Percentiles rank a stretch among this genome's conserved stretches.
These are phyloP conservation scores for Geotrichum ghanense DNA, from an alignment of 805 yeast species.

Conservation along the genomic window DNA sequence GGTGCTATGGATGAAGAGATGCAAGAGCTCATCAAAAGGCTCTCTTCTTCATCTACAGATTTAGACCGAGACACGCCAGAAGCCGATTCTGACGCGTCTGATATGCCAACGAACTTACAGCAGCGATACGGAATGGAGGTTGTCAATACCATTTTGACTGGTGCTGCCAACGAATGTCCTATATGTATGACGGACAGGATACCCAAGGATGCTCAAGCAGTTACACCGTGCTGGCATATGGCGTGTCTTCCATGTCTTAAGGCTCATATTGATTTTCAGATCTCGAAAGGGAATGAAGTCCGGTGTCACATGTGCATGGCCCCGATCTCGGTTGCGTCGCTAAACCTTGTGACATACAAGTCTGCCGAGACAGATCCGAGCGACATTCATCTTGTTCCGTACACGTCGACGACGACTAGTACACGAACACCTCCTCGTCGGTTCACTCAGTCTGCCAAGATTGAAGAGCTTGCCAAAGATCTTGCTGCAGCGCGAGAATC, in stretches of 20 bases:
- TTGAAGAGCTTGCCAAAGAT: constrained; percentile 54
- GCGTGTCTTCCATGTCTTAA: constrained; percentile 64
- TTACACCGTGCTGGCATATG: constrained; percentile 73
- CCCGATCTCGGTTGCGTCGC: constrained; percentile 34
- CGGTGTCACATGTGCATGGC: constrained; percentile 72
- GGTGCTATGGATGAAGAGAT: constrained; percentile 7
- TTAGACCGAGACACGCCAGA: constrained; percentile 11
- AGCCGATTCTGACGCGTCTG: constrained; percentile 10
- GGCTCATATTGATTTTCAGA: constrained; percentile 66
- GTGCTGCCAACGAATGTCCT: constrained; percentile 59
- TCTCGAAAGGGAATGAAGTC: constrained; percentile 31
- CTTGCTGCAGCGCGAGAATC: neutral
- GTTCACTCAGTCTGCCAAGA: constrained; percentile 23
- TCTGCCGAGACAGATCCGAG: neutral
- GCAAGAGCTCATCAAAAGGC: constrained; percentile 1
- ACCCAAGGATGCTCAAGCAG: constrained; percentile 37
- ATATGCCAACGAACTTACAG: constrained; percentile 5
- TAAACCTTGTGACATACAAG: neutral
- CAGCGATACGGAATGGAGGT: constrained; percentile 18
- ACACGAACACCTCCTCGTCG: neutral
- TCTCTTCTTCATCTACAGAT: constrained; percentile 18
- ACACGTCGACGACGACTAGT: neutral
- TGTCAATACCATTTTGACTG: constrained; percentile 18
- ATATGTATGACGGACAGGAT: constrained; percentile 71
- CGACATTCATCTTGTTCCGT: neutral